These are phyloP conservation scores for Candida tallmaniae DNA, from an alignment of 805 yeast species.

Conservation along the genomic window DNA sequence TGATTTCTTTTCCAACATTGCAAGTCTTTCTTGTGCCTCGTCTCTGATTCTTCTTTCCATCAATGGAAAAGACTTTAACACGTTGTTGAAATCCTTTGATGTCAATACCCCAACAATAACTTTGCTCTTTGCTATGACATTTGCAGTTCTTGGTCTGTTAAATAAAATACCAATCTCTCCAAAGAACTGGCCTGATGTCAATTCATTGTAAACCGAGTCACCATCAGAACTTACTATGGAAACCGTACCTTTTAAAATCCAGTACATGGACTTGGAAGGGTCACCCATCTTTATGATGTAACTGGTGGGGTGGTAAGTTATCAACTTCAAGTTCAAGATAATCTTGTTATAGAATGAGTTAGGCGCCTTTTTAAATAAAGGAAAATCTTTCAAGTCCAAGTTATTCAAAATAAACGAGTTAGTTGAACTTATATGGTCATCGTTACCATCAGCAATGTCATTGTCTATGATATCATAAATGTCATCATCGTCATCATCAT, in stretches of 20 bases:
- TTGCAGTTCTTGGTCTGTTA: slow-evolving; percentile 74
- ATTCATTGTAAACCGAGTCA: slow-evolving; percentile 67
- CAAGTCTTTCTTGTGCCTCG: slow-evolving; percentile 74
- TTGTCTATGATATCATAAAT: neutral
- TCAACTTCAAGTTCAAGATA: slow-evolving; percentile 51
- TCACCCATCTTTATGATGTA: slow-evolving; percentile 69
- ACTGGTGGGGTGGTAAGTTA: slow-evolving; percentile 64
- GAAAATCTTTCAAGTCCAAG: slow-evolving; percentile 32
- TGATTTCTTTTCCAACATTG: slow-evolving; percentile 59
- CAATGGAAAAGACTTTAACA: slow-evolving; percentile 57
- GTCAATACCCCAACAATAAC: slow-evolving; percentile 68
- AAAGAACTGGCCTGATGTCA: slow-evolving; percentile 64
- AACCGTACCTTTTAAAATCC: slow-evolving; percentile 74
- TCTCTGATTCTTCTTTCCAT: slow-evolving; percentile 68
- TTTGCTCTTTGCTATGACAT: slow-evolving; percentile 65
- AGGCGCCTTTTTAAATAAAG: slow-evolving; percentile 66
- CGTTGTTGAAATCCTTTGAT: slow-evolving; percentile 54
- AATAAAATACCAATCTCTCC: slow-evolving; percentile 78
- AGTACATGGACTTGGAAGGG: slow-evolving; percentile 71
- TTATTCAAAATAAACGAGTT: slow-evolving; percentile 11
- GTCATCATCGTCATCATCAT: slow-evolving; percentile 1
- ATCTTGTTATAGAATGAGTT: slow-evolving; percentile 56
- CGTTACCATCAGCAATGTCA: slow-evolving; percentile 1
- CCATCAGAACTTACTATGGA: slow-evolving; percentile 77
- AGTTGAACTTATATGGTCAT: slow-evolving; percentile 14